Conservation (phyloP, 2,329 filamentous ascomycete species). For the Colletotrichum abscissum region DNA sequence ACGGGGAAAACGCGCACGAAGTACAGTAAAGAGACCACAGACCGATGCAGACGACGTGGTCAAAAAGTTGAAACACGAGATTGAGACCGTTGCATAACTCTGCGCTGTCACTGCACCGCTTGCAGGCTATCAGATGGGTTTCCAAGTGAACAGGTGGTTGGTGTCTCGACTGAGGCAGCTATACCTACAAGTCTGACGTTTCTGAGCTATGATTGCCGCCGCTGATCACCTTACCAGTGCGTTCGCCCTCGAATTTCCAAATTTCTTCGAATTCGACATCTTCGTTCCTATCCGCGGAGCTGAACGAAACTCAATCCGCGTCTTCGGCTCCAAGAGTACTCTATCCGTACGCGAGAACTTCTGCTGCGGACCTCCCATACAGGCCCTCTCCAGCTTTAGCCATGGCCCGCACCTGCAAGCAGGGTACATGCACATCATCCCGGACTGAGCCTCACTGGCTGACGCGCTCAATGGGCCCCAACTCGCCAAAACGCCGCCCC, state of each 20-base stretch:
- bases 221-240: background rate
- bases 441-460: conserved; percentile 34
- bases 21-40: background rate
- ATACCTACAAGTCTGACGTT: background rate
- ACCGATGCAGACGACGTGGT: background rate
- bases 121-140: background rate
- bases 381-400: background rate
- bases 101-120: background rate
- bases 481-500: conserved; percentile 4
- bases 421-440: conserved; percentile 34
- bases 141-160: background rate
- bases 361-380: background rate
- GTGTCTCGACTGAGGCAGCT: background rate
- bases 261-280: background rate
- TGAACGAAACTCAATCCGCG: background rate
- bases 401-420: conserved; percentile 7
- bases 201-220: background rate
- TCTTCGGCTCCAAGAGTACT: background rate
- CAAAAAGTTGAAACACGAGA: background rate
- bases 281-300: background rate
- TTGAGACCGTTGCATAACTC: background rate
- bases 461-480: conserved; percentile 18
- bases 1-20: background rate
- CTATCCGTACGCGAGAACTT: background rate
- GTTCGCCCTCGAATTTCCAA: background rate